A percentile compares a stretch with the other conserved stretches of the same genome.
These are phyloP conservation scores for Populus ilicifolia DNA, from an alignment of 345 rosid genomes.

Conservation along the genomic window DNA sequence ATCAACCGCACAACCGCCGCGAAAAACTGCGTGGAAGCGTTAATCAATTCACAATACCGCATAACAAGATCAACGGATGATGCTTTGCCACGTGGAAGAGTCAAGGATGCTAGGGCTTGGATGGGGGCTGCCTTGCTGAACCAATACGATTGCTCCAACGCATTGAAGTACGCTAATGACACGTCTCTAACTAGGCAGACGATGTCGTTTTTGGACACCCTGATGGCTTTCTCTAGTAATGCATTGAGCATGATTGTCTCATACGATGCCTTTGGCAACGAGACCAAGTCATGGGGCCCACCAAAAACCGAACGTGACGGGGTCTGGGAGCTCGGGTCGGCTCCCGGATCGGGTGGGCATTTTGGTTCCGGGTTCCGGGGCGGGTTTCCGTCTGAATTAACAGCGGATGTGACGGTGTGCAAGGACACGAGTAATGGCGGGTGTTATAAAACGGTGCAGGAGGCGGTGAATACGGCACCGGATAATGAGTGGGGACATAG, in stretches of 20 bases:
- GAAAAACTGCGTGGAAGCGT: constrained; percentile 48
- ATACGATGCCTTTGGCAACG: constrained; percentile 51
- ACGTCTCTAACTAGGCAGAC: constrained; percentile 43
- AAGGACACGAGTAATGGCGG: constrained; percentile 28
- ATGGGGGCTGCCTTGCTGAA: constrained; percentile 65
- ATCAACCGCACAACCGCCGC: constrained; percentile 60
- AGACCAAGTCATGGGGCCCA: constrained; percentile 46
- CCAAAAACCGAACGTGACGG: constrained; percentile 82
- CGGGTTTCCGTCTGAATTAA: constrained; percentile 43
- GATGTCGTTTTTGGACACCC: constrained; percentile 54
- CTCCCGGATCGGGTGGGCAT: constrained; percentile 7
- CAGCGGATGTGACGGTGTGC: constrained; percentile 68
- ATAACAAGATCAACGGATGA: constrained; percentile 36
- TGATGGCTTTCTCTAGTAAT: constrained; percentile 55
- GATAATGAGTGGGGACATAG: constrained; percentile 26
- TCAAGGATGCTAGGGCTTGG: constrained; percentile 79
- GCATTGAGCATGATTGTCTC: constrained; percentile 66
- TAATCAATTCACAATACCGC: constrained; percentile 53
- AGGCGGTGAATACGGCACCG: constrained; percentile 78
- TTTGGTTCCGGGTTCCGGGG: constrained; percentile 13
- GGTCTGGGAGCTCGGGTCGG: constrained; percentile 16
- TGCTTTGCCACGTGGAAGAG: constrained; percentile 41
- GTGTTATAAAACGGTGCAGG: constrained; percentile 64
- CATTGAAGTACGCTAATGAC: constrained; percentile 64
- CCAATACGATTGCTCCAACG: constrained; percentile 77